phyloP scores from a whole-genome alignment of 805 yeast species.

The Saturnispora quitensis region DNA sequence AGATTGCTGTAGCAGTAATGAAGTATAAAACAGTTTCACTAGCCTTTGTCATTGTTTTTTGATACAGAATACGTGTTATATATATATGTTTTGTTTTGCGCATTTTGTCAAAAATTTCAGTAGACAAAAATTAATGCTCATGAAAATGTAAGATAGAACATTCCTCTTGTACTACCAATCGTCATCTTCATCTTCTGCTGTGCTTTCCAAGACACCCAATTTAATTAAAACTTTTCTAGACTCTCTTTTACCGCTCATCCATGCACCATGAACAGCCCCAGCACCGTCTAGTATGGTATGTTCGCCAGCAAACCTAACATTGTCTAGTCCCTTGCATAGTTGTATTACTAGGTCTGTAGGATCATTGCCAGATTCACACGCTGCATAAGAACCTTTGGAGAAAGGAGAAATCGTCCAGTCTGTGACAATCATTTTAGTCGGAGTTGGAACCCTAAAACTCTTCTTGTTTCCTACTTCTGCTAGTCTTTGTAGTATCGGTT shows the following conservation, averaged over 20 bases:
- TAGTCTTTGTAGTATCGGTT: slow-evolving; percentile 37
- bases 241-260: slow-evolving; percentile 48
- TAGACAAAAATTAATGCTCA: neutral
- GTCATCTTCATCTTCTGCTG: slow-evolving; percentile 31
- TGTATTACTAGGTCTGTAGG: slow-evolving; percentile 55
- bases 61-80: slow-evolving; percentile 1
- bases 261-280: slow-evolving; percentile 91
- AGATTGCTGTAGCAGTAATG: slow-evolving; percentile 40
- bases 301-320: slow-evolving; percentile 82
- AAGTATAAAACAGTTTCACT: slow-evolving; percentile 45
- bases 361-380: slow-evolving; percentile 59
- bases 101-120: neutral
- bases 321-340: slow-evolving; percentile 48
- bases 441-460: slow-evolving; percentile 22
- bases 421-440: slow-evolving; percentile 39
- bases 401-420: slow-evolving; percentile 78
- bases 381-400: slow-evolving; percentile 75
- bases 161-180: slow-evolving; percentile 8
- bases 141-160: neutral
- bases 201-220: slow-evolving; percentile 15
- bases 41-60: slow-evolving; percentile 50
- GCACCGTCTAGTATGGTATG: slow-evolving; percentile 81
- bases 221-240: slow-evolving; percentile 18
- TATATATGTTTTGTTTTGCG: neutral
- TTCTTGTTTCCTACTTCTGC: slow-evolving; percentile 5